A percentile compares a stretch with the other conserved stretches of the same genome.
Evolutionary conservation across 2,329 filamentous ascomycete genomes (phyloP).

Genomic region (Botrytis sinoallii): DNA sequence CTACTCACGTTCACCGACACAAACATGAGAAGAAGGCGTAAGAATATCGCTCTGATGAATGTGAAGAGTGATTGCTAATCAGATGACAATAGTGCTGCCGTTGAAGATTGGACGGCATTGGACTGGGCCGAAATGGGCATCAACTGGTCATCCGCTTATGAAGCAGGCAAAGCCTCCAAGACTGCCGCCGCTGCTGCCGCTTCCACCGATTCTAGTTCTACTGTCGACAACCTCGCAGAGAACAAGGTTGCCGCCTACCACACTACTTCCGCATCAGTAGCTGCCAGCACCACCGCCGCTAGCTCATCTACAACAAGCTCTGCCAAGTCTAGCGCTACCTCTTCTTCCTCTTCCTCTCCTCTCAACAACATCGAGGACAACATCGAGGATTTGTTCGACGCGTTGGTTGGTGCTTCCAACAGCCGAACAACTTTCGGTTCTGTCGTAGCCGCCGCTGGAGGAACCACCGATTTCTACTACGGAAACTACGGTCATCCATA

Average conservation of each 20-base stretch:
- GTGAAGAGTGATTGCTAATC: constrained; percentile 18
- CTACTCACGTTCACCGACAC: constrained; percentile 34
- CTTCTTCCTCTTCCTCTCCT: not conserved
- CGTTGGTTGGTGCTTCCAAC: constrained; percentile 32
- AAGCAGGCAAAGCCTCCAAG: constrained; percentile 24
- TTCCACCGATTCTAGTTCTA: constrained; percentile 6
- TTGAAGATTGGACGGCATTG: constrained; percentile 29
- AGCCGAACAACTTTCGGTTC: constrained; percentile 25
- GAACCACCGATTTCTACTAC: constrained; percentile 21
- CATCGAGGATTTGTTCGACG: constrained; percentile 20
- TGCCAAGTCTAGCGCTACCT: not conserved
- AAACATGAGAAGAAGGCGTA: constrained; percentile 37
- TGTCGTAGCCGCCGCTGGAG: constrained; percentile 1
- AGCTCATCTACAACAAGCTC: constrained; percentile 9
- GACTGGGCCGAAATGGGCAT: constrained; percentile 34
- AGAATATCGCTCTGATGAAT: constrained; percentile 11
- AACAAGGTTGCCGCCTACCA: not conserved
- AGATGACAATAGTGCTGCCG: not conserved
- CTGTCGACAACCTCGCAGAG: not conserved
- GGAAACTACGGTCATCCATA: constrained; percentile 35
- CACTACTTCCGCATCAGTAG: constrained; percentile 12
- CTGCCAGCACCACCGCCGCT: constrained; percentile 1
- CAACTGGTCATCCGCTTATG: constrained; percentile 33
- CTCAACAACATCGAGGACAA: constrained; percentile 11
- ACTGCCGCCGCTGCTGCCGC: constrained; percentile 5